These are phyloP conservation scores for Neopestalotiopsis sp. DNA, from an alignment of 2,329 filamentous ascomycete genomes.

Conservation along the genomic window DNA sequence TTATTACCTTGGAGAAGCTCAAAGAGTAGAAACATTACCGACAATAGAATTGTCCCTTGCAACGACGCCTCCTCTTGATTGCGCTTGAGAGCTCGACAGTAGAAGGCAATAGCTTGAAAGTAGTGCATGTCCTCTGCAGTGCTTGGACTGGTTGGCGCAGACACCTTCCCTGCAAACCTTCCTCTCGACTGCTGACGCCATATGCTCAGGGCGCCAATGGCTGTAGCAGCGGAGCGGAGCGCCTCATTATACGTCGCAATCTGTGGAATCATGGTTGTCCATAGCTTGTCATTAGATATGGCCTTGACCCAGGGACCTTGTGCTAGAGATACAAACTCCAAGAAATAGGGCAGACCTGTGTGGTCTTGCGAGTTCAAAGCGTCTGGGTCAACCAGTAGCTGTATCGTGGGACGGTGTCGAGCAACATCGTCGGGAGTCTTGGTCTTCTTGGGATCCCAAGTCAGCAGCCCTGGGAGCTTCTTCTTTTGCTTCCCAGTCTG, in stretches of 20 bases:
- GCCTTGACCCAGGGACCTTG: conserved; percentile 36
- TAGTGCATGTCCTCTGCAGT: conserved; percentile 32
- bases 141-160: neutral
- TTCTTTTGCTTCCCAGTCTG: neutral
- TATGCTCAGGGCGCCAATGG: conserved; percentile 36
- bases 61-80: conserved; percentile 33
- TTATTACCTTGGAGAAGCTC: conserved; percentile 37
- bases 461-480: conserved; percentile 23
- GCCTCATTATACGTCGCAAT: conserved; percentile 32
- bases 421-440: neutral
- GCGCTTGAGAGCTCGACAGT: conserved; percentile 40
- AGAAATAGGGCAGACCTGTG: conserved; percentile 31
- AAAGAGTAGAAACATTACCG: conserved; percentile 38
- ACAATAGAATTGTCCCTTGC: conserved; percentile 38
- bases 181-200: conserved; percentile 27
- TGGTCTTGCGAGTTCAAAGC: conserved; percentile 26
- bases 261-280: conserved; percentile 38
- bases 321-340: conserved; percentile 37
- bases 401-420: conserved; percentile 12
- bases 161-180: conserved; percentile 17
- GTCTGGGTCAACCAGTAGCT: conserved; percentile 21
- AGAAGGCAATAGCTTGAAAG: conserved; percentile 40
- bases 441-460: conserved; percentile 30
- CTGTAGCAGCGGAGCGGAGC: conserved; percentile 38
- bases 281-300: conserved; percentile 31